These are phyloP conservation scores for Cenchrus fungigraminus DNA, from an alignment of 176 grass and related monocot species.

Conservation along the genomic window DNA sequence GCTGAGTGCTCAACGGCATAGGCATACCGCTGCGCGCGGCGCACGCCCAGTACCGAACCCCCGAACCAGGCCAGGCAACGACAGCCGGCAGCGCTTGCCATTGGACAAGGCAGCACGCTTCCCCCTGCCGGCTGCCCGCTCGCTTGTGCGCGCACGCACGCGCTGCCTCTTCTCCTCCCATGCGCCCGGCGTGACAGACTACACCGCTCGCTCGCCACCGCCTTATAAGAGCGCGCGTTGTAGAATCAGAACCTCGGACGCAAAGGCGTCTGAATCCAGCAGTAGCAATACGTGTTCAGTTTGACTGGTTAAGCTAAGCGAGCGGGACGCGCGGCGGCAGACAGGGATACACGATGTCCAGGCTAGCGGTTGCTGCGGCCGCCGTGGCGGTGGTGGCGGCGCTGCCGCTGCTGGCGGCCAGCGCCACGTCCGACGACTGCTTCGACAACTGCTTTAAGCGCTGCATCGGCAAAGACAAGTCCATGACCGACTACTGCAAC, in stretches of 20 bases:
- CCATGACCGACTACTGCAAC: conserved; percentile 57
- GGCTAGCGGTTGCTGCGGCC: neutral
- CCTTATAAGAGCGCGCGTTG: neutral
- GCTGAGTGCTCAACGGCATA: no score
- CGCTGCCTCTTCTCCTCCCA: neutral
- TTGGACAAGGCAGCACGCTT: neutral
- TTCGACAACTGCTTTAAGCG: conserved; percentile 49
- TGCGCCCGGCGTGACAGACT: neutral
- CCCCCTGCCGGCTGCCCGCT: neutral
- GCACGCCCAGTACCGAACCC: no score
- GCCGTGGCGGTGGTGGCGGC: neutral
- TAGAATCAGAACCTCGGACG: neutral
- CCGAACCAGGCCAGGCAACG: no score
- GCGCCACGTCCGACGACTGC: conserved; percentile 26
- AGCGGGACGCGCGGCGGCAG: neutral
- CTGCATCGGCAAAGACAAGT: conserved; percentile 37
- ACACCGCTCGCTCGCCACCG: neutral
- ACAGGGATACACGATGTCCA: neutral
- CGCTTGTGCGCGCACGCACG: conserved; percentile 14
- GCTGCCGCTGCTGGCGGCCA: conserved; percentile 12
- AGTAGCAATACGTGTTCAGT: neutral
- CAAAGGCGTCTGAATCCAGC: neutral
- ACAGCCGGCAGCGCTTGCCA: neutral
- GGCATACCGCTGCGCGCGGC: no score
- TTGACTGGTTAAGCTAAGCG: neutral